These are phyloP conservation scores for Moricandia moricandioides DNA, from an alignment of 345 rosid genomes.

Conservation along the genomic window DNA sequence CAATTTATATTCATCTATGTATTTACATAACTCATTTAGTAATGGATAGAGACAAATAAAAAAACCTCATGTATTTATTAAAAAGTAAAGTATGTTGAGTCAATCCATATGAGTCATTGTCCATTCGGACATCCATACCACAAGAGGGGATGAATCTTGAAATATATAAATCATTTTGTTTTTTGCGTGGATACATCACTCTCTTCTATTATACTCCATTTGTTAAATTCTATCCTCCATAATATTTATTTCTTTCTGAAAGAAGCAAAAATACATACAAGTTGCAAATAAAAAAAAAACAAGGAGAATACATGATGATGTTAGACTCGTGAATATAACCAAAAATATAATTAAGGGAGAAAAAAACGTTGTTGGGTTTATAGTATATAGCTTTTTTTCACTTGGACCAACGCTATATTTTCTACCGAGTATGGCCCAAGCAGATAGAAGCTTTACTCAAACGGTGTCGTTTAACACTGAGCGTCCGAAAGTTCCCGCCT, in stretches of 20 bases:
- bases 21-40: background rate
- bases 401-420: background rate
- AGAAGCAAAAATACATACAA: background rate
- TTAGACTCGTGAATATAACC: background rate
- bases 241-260: background rate
- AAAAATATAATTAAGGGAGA: background rate
- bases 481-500: background rate
- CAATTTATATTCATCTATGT: background rate
- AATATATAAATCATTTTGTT: background rate
- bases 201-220: background rate
- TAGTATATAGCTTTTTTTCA: background rate
- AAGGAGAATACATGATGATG: background rate
- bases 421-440: background rate
- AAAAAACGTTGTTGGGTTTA: background rate
- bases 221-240: background rate
- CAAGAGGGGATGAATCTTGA: conserved; percentile 15
- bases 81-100: conserved; percentile 4
- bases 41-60: background rate
- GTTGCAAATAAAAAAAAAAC: background rate
- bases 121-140: conserved; percentile 10
- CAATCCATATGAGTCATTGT: background rate
- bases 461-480: background rate
- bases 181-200: background rate
- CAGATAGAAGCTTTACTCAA: background rate
- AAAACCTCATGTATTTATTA: background rate